Percentiles rank a stretch among this genome's conserved stretches.
Evolutionary conservation across 164 flowering plant genomes (phyloP).

Genomic region (Taxillus chinensis): DNA sequence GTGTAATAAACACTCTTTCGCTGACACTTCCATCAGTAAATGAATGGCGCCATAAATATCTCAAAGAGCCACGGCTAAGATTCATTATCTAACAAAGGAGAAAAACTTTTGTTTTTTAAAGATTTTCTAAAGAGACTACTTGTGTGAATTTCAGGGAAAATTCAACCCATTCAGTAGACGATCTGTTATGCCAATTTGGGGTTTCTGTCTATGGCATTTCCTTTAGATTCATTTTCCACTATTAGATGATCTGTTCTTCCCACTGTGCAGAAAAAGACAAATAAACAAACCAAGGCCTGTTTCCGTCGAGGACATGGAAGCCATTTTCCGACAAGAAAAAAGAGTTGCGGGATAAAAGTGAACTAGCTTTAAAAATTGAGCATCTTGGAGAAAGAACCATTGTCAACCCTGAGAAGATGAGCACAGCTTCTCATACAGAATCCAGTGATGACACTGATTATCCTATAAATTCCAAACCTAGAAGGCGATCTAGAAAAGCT

Average conservation of each 20-base stretch:
- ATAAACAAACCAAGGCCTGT: constrained; percentile 76
- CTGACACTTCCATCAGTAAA: no score
- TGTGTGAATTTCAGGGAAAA: no score
- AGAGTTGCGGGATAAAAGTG: constrained; percentile 59
- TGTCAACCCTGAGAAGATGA: constrained; percentile 9
- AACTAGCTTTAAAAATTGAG: constrained; percentile 52
- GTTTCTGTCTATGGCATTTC: neutral
- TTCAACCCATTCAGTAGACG: no score
- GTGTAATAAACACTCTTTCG: no score
- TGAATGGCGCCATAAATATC: no score
- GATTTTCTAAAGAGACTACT: no score
- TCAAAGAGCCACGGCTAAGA: no score
- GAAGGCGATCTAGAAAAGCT: constrained; percentile 26
- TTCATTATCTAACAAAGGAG: no score
- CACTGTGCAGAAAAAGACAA: constrained; percentile 45
- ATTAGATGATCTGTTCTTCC: neutral
- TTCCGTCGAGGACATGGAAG: constrained; percentile 53
- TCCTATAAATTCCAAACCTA: constrained; percentile 26
- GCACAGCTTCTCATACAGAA: constrained; percentile 9
- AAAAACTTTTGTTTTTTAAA: no score
- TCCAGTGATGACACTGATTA: constrained; percentile 13
- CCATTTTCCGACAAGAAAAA: constrained; percentile 54
- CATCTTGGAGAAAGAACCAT: constrained; percentile 23
- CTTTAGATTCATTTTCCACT: neutral
- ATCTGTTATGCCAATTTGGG: no score